phyloP scores from a whole-genome alignment of 495 filamentous ascomycete species.

The Cenococcum geophilum region DNA sequence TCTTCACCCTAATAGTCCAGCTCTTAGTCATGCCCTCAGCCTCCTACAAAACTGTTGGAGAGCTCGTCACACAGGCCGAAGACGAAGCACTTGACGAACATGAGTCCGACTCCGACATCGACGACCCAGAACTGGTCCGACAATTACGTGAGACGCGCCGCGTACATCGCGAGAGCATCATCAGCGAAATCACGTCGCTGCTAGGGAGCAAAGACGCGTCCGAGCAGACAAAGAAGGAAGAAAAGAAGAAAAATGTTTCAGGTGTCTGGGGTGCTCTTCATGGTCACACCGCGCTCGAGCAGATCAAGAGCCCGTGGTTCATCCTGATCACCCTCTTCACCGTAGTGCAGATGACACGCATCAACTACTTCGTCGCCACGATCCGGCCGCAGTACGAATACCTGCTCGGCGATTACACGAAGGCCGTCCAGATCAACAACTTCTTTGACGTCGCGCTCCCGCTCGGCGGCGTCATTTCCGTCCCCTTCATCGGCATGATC shows the following conservation, averaged over 20 bases:
- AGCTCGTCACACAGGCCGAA: slow-evolving; percentile 69
- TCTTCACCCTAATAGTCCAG: slow-evolving; percentile 62
- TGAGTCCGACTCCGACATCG: slow-evolving; percentile 43
- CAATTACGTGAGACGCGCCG: slow-evolving; percentile 50
- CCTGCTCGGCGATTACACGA: slow-evolving; percentile 55
- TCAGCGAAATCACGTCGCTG: slow-evolving; percentile 67
- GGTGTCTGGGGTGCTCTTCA: slow-evolving; percentile 92
- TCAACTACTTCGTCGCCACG: slow-evolving; percentile 96
- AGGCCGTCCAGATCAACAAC: slow-evolving; percentile 65
- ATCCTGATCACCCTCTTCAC: slow-evolving; percentile 80
- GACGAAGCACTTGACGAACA: slow-evolving; percentile 40
- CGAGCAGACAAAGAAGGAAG: slow-evolving; percentile 48
- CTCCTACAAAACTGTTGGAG: slow-evolving; percentile 85
- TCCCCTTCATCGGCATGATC: slow-evolving; percentile 81
- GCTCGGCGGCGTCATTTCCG: slow-evolving; percentile 71
- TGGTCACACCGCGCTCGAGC: slow-evolving; percentile 59
- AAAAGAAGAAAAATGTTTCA: slow-evolving; percentile 55
- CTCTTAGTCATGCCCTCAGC: slow-evolving; percentile 67
- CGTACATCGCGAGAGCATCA: slow-evolving; percentile 58
- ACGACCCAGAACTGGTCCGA: slow-evolving; percentile 21
- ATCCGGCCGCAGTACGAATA: slow-evolving; percentile 78
- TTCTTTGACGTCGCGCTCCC: slow-evolving; percentile 89
- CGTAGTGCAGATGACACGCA: slow-evolving; percentile 83
- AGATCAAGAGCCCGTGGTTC: slow-evolving; percentile 84
- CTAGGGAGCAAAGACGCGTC: slow-evolving; percentile 56